Base-by-base conservation (phyloP, 371 early-diverging fungal genomes). In the Lichtheimia ramosa region DNA sequence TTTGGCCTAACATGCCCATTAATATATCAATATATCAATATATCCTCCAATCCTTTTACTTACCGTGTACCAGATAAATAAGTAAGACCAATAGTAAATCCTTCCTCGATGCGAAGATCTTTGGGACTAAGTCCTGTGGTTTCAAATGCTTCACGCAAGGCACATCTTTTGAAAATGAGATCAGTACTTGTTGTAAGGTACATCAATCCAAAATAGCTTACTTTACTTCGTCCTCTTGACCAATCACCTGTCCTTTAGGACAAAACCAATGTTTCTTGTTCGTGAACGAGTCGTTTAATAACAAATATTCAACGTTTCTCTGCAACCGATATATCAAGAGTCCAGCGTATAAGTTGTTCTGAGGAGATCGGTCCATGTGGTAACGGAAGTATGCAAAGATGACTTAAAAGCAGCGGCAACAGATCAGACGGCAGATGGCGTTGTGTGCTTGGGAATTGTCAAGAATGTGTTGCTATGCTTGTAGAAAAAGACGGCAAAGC, bases 261-360 rank as follows among this genome's bases (percentile, higher is more conserved):
- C 89, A 89, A 56, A 87, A 85, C 94, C 94, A 93, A 71, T 92
- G 88, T 61, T 87, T 82, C 64, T 91, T 89, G 69, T 89, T 85
- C 63, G 89, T 76, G 70, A 86, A 91, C 55, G 90, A 83, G 75
- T 92, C 92, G 85, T 91, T 89, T 73, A 92, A 80, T 69, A 93
- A 79, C 77, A 92, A 81, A 73, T 86, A 91, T 79, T 93, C 94
- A 66, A 88, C 83, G 75, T 81, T 83, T 65, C 85, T 75, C 63
- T 86, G 85, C 75, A 83, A 72, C 75, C 91, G 87, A 78, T 89
- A 90, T 70, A 90, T 86, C 69, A 90, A 77, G 70, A 91, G 77
- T 69, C 91, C 91, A 62, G 89, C 68, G 69, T 79, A 79, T 62
- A 66, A 63, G 62, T 74, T 71, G 56, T 63, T 64, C 63, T 74